A percentile compares a stretch with the other conserved stretches of the same genome.
phyloP scores from a whole-genome alignment of 106 monocot species.

The Alisma plantagoaquatica region DNA sequence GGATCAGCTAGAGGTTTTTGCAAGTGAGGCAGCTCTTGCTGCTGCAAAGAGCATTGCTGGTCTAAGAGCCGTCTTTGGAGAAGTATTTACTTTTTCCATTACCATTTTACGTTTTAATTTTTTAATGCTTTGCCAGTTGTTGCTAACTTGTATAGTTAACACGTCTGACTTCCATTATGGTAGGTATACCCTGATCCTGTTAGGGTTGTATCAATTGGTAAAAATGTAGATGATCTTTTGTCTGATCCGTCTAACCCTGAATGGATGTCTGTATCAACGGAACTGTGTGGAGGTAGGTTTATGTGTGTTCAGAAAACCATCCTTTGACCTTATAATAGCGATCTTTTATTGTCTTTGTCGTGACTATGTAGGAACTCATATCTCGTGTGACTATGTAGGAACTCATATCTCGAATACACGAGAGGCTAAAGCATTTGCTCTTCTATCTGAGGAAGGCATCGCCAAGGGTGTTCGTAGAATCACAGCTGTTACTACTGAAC shows the following conservation, averaged over 20 bases:
- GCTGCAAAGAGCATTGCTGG: slow-evolving; percentile 61
- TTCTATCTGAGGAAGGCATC: slow-evolving; percentile 95
- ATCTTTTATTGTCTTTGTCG: too few relatives aligned
- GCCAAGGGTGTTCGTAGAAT: slow-evolving; percentile 92
- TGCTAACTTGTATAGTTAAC: too few relatives aligned
- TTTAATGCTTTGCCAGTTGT: background rate
- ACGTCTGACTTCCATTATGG: background rate
- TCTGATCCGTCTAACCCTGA: slow-evolving; percentile 52
- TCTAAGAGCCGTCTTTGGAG: slow-evolving; percentile 92
- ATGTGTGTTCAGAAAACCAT: background rate
- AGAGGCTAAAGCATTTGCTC: slow-evolving; percentile 93
- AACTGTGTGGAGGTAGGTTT: slow-evolving; percentile 80
- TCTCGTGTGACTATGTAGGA: slow-evolving; percentile 24
- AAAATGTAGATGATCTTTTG: slow-evolving; percentile 76
- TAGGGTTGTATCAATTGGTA: slow-evolving; percentile 87
- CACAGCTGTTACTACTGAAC: slow-evolving; percentile 82
- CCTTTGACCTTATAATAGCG: too few relatives aligned
- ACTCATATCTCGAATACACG: slow-evolving; percentile 93
- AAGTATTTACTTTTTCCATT: slow-evolving; percentile 27
- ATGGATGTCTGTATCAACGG: slow-evolving; percentile 86
- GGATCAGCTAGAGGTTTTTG: slow-evolving; percentile 73
- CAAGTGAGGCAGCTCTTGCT: slow-evolving; percentile 55
- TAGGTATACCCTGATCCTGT: slow-evolving; percentile 95
- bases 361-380: too few relatives aligned
- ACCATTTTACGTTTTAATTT: background rate